Conservation (phyloP, 2,329 filamentous ascomycete genomes). For the Coniochaeta pulveracea region DNA sequence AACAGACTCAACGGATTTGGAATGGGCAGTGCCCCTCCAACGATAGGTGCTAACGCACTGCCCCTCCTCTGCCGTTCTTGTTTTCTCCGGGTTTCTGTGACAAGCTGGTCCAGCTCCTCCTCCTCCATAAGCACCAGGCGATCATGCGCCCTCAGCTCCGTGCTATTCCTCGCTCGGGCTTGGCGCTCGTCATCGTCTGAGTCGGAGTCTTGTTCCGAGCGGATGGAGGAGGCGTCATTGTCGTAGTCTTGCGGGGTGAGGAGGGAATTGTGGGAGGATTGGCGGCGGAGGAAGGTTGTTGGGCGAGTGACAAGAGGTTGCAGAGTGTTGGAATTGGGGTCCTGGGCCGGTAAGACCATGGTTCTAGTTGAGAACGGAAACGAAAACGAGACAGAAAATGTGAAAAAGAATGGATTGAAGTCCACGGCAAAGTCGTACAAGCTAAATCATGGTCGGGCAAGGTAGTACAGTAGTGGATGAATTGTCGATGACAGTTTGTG, state of each 20-base stretch:
- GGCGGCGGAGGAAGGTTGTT: not conserved
- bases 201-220: constrained; percentile 63
- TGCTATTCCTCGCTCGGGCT: constrained; percentile 53
- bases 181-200: constrained; percentile 65
- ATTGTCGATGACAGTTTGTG: too few relatives aligned
- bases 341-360: not conserved
- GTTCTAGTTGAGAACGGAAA: too few relatives aligned
- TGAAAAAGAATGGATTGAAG: too few relatives aligned
- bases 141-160: constrained; percentile 60
- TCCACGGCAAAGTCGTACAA: too few relatives aligned
- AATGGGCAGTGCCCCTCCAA: constrained; percentile 32
- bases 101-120: constrained; percentile 55
- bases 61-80: constrained; percentile 34
- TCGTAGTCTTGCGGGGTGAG: constrained; percentile 56
- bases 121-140: constrained; percentile 63
- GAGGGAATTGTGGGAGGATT: constrained; percentile 24
- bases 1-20: constrained; percentile 36
- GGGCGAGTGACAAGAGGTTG: too few relatives aligned
- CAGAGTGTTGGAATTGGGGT: too few relatives aligned
- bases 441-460: too few relatives aligned
- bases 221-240: constrained; percentile 56
- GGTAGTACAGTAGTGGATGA: too few relatives aligned
- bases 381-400: too few relatives aligned
- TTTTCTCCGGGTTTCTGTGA: constrained; percentile 38
- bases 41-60: not conserved